These are phyloP conservation scores for Geotrichum aggregatum DNA, from an alignment of 1,139 yeast species.

Conservation along the genomic window DNA sequence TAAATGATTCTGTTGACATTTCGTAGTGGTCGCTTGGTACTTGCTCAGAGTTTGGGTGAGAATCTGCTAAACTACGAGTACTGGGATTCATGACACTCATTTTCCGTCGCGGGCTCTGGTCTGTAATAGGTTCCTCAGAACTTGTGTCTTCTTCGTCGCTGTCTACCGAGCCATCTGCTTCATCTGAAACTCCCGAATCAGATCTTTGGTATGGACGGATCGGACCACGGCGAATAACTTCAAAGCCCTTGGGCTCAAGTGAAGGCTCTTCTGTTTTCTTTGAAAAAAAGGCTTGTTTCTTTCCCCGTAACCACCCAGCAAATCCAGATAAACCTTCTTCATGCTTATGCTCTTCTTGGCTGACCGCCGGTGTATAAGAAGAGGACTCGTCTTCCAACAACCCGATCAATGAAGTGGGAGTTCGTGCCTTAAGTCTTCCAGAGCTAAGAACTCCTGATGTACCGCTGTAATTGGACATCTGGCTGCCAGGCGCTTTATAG, in stretches of 20 bases:
- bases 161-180: slow-evolving; percentile 8
- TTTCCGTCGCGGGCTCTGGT: neutral
- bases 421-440: slow-evolving; percentile 9
- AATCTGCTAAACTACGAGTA: neutral
- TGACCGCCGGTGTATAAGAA: neutral
- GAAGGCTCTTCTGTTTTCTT: slow-evolving; percentile 1
- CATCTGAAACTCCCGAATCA: slow-evolving; percentile 3
- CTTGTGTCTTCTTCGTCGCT: neutral
- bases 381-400: slow-evolving; percentile 13
- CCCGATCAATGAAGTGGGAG: slow-evolving; percentile 20
- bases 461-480: neutral
- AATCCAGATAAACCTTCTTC: neutral
- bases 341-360: neutral
- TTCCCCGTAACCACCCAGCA: neutral
- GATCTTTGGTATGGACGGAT: slow-evolving; percentile 23
- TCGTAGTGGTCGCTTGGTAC: neutral
- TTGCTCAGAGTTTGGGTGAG: neutral
- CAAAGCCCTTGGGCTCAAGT: slow-evolving; percentile 26
- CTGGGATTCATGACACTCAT: neutral
- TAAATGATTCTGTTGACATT: neutral
- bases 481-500: neutral
- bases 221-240: slow-evolving; percentile 31
- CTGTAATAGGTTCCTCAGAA: neutral
- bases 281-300: neutral
- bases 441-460: slow-evolving; percentile 4